Conservation (phyloP, 768 basidiomycete species). For the Flagelloscypha sp. region DNA sequence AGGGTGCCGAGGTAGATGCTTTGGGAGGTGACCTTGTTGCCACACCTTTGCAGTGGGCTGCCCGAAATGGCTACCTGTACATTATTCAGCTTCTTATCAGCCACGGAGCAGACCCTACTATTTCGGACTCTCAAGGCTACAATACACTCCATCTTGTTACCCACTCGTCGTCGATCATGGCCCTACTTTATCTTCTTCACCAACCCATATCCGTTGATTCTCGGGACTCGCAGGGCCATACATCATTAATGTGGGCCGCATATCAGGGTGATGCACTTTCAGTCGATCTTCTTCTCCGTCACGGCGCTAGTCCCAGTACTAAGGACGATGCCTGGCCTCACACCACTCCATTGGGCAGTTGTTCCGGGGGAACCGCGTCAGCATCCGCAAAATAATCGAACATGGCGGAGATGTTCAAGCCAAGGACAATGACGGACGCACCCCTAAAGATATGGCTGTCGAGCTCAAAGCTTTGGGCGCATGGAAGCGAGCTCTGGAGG, state of each 20-base stretch:
- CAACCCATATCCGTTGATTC: conserved; percentile 91
- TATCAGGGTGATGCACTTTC: conserved; percentile 97
- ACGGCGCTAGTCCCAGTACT: conserved; percentile 73
- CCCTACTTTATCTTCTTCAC: conserved; percentile 82
- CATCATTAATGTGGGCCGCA: conserved; percentile 96
- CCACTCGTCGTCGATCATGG: conserved; percentile 92
- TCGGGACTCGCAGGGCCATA: conserved; percentile 87
- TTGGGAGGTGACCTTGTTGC: conserved; percentile 90
- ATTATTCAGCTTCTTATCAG: conserved; percentile 87
- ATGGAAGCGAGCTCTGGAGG: conserved; percentile 83
- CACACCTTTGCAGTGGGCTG: conserved; percentile 97
- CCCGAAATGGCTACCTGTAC: conserved; percentile 93
- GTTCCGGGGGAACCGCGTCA: conserved; percentile 87
- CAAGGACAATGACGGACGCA: conserved; percentile 79
- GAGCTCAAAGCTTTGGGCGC: conserved; percentile 88
- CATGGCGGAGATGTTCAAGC: conserved; percentile 77
- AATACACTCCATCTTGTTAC: conserved; percentile 93
- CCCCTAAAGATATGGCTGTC: conserved; percentile 88
- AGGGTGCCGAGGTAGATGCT: conserved; percentile 92
- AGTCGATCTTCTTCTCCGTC: conserved; percentile 81
- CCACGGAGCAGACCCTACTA: conserved; percentile 87
- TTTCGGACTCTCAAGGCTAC: conserved; percentile 90
- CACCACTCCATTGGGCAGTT: conserved; percentile 95
- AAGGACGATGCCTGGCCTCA: conserved; percentile 76
- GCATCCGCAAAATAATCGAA: conserved; percentile 78